Base-by-base conservation (phyloP, 176 grass and related monocot species). In the Coix lacrymajobi region DNA sequence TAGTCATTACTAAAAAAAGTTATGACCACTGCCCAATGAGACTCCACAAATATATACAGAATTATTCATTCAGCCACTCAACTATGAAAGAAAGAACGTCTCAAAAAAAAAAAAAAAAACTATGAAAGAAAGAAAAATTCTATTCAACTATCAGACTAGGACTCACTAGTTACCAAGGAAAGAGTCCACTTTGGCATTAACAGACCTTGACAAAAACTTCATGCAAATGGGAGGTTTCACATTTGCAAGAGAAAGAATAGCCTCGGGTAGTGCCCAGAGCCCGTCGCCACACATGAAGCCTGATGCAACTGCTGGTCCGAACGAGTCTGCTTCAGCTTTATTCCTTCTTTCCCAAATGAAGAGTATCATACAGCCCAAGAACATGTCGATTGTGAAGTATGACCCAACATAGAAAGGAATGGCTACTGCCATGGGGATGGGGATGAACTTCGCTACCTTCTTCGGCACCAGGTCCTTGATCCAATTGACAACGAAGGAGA, bases 351-450 rank as follows among this genome's bases (percentile, higher is more conserved):
- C 76, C 87, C 90, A 89, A n/a, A 76, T 36, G 57, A 81, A 89
- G 15, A 89, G 80, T 77, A 92, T 89, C 2, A 2, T 16, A 20
- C 76, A 81, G 17, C 90, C 90, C 12, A 89, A 20, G 62, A 75
- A 92, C 90, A 92, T 92, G 19, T 92, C 87, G 3, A 92, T 92
- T 38, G 90, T 77, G 2, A 89, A 89, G 75, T 77, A 92, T 1
- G 86, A 64, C 19, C 90, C 90, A 7, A 92, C 56, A 20, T 92
- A 92, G 87, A 92, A 92, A 16, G 90, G 90, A 79, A 92, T 92
- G 7, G 87, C 90, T 20, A 80, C 30, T 22, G 87, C 90, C 90
- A 89, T 92, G 41, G 90, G 90, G 26, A 92, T 66, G 0, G 90
- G 87, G 71, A 92, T 80, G 69, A 76, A 86, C 52, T 69, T 83